phyloP scores from a whole-genome alignment of 805 yeast species.

The Komagataella kurtzmanii region DNA sequence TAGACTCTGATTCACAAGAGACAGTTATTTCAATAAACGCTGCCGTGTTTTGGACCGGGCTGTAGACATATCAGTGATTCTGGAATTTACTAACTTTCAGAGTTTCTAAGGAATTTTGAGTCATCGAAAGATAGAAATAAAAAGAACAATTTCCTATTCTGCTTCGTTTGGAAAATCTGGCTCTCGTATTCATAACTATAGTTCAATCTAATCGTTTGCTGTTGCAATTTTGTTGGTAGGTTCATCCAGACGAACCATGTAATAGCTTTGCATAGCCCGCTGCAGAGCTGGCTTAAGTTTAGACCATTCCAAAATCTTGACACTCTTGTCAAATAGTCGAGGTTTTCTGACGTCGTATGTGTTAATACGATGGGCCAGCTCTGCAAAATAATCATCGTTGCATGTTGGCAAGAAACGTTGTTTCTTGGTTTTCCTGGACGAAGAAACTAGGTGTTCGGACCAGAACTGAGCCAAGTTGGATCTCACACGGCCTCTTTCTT shows the following conservation, averaged over 20 bases:
- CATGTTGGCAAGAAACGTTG: constrained; percentile 4
- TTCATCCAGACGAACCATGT: constrained; percentile 20
- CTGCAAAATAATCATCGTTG: constrained; percentile 26
- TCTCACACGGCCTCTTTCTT: constrained; percentile 52
- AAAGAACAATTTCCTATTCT: too few species aligned
- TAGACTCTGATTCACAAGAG: too few species aligned
- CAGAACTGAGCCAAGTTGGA: constrained; percentile 56
- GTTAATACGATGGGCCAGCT: constrained; percentile 53
- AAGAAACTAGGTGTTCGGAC: constrained; percentile 44
- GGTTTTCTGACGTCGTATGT: constrained; percentile 49
- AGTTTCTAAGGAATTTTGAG: too few species aligned
- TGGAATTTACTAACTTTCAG: too few species aligned
- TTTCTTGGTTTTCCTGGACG: constrained; percentile 18
- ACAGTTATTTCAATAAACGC: too few species aligned
- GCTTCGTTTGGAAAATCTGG: too few species aligned
- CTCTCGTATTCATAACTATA: too few species aligned
- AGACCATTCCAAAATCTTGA: constrained; percentile 48
- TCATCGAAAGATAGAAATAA: too few species aligned
- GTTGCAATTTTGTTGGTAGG: too few species aligned
- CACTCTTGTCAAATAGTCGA: constrained; percentile 57
- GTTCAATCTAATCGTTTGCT: too few species aligned
- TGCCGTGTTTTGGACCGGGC: too few species aligned
- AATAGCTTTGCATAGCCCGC: constrained; percentile 54
- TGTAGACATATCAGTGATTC: too few species aligned
- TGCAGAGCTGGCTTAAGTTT: constrained; percentile 43